Conservation (phyloP, 495 filamentous ascomycete species). For the Daldinia concentrica region DNA sequence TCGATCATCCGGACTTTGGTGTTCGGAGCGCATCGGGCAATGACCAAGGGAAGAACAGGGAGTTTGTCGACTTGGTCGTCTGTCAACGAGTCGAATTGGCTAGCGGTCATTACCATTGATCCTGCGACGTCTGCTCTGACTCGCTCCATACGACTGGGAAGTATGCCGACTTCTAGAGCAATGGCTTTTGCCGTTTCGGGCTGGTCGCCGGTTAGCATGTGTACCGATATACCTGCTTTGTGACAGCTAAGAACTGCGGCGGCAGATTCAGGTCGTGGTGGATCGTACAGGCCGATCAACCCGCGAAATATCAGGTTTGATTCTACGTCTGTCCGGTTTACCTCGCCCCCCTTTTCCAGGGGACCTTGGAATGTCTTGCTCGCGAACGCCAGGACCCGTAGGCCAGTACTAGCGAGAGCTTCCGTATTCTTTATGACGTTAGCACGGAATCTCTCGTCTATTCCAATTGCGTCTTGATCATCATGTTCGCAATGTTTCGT, state of each 20-base stretch:
- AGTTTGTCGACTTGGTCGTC: constrained; percentile 68
- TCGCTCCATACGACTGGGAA: constrained; percentile 62
- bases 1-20: constrained; percentile 79
- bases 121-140: constrained; percentile 65
- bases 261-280: constrained; percentile 59
- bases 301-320: constrained; percentile 65
- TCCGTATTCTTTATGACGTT: constrained; percentile 72
- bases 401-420: constrained; percentile 68
- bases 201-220: constrained; percentile 79
- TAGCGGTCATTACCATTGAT: constrained; percentile 73
- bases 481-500: constrained; percentile 57
- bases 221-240: constrained; percentile 74
- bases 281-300: constrained; percentile 69
- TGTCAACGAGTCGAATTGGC: constrained; percentile 68
- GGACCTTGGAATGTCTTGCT: constrained; percentile 53
- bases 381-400: constrained; percentile 71
- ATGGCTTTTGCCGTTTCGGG: constrained; percentile 72
- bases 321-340: constrained; percentile 65
- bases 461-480: constrained; percentile 40
- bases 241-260: constrained; percentile 68
- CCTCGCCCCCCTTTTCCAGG: constrained; percentile 50
- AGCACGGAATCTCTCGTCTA: constrained; percentile 56
- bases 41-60: constrained; percentile 71
- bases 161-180: constrained; percentile 71
- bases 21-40: constrained; percentile 72